Evolutionary conservation across 495 filamentous ascomycete genomes (phyloP), one percentile per base, ranked within the genome.

Genomic region (Xylaria venustula): DNA sequence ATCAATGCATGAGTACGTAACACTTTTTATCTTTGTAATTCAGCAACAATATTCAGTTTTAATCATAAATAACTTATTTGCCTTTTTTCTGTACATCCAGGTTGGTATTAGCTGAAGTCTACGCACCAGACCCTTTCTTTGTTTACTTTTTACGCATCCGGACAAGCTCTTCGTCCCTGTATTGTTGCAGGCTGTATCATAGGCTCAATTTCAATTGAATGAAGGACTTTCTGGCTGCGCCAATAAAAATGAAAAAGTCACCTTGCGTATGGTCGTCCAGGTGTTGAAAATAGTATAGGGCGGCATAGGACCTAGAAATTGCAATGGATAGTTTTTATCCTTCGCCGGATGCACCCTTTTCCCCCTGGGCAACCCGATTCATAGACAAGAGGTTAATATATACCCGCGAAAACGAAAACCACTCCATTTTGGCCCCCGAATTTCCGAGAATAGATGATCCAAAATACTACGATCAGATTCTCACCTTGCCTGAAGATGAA

Each of bases 391-490:
- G 25, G 0, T 8, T 7, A 2, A 42, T 14, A 5, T 41, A 3
- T 5, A 19, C 15, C 6, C n/a, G 20, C 1, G 23, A 11, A 0
- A 28, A 54, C 8, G 22, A 4, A 19, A 54, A 54, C 7, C 51
- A 36, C 41, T 54, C 51, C n/a, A 6, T 19, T 8, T 19, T 54
- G 0, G 36, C 34, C 12, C 50, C 51, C 3, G 9, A 9, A 9
- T 15, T 17, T 28, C 51, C 51, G n/a, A 54, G 12, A 15, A 28
- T 54, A 42, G 7, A 17, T 20, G 36, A 54, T 41, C 51, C 51
- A 40, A 54, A 55, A 25, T 55, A 55, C 40, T 55, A 55, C 25
- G 40, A 55, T 37, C 52, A n/a, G 32, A 8, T 14, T 1, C 51
- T 36, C 14, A 4, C 6, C 23, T 20, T 42, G 14, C 7, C 52